A percentile compares a stretch with the other conserved stretches of the same genome.
Conservation (phyloP, 352 stramenopile genomes). For the Globisporangium iwayamae region DNA sequence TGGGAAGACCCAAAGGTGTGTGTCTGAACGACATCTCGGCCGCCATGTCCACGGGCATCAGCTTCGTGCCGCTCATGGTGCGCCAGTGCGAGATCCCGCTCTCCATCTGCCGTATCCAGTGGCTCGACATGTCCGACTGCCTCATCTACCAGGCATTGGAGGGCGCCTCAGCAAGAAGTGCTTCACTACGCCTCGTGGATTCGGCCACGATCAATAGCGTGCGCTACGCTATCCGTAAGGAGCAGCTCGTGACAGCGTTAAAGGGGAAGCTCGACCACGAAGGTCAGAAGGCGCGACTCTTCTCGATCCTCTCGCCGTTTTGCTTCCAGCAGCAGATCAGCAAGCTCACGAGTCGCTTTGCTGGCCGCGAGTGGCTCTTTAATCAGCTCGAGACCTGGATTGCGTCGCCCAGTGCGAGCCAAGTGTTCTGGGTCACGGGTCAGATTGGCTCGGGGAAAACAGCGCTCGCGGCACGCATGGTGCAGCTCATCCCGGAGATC, state of each 20-base stretch:
- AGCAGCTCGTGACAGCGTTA: constrained; percentile 54
- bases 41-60: constrained; percentile 58
- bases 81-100: constrained; percentile 72
- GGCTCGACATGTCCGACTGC: constrained; percentile 72
- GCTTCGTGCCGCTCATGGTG: constrained; percentile 73
- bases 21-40: constrained; percentile 76
- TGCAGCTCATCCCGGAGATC: constrained; percentile 66
- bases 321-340: constrained; percentile 76
- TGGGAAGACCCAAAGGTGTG: constrained; percentile 54
- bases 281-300: constrained; percentile 62
- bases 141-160: constrained; percentile 35
- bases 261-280: constrained; percentile 69
- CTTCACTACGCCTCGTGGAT: constrained; percentile 12
- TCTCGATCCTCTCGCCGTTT: constrained; percentile 60
- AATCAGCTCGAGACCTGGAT: constrained; percentile 47
- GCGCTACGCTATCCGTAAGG: constrained; percentile 44
- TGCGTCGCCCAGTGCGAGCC: constrained; percentile 21
- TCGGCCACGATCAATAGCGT: constrained; percentile 37
- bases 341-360: constrained; percentile 60
- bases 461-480: constrained; percentile 56
- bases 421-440: constrained; percentile 71
- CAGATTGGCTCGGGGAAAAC: constrained; percentile 73
- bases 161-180: not conserved
- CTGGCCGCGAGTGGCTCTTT: constrained; percentile 64
- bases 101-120: constrained; percentile 80